Evolutionary conservation across 208 protist genomes (phyloP), one percentile per base, ranked within the genome.

Genomic region (Leishmania turanica): DNA sequence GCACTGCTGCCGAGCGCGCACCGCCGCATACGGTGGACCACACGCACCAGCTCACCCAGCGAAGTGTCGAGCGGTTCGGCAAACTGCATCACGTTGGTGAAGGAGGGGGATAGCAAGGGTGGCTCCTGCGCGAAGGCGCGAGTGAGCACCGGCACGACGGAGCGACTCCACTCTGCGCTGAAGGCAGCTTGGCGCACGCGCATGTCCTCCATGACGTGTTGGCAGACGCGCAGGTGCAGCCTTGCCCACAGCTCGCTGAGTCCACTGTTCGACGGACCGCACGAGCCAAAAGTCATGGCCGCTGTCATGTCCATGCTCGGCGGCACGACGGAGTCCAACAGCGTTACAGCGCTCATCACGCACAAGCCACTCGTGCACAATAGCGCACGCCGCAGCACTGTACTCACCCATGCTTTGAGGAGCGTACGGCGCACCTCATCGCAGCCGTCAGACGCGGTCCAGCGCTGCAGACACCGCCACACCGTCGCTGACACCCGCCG

Each of bases 101-200:
- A 81, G 21, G 58, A 47, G 19, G 69, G 47, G 13, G 80, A 80
- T 21, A 85, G 77, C 58, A 80, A 76, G n/a, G 80, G 65, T 19
- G 84, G 84, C 77, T 88, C 84, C 8, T 66, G 77, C 1, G 80
- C 62, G 51, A 85, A 79, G 31, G 77, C 80, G 19, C 66, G 77
- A 19, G 60, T 56, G 37, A 88, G 77, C 49, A 77, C 77, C 37
- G 70, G 77, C 21, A n/a, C 54, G 5, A 88, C 84, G 42, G 17
- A 51, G 24, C 51, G 27, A 27, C 64, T 27, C 84, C 84, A 88
- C 31, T 53, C 58, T 47, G 34, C 42, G 21, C 73, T 68, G 8
- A 81, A 51, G 24, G 49, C 37, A 1, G 73, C 53, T 27, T 79
- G 69, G 8, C 51, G 42, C 17, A n/a, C 37, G 34, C 74, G 80